These are phyloP conservation scores for Aspergillus conjunctus DNA, from an alignment of 495 filamentous ascomycete species.

Conservation along the genomic window DNA sequence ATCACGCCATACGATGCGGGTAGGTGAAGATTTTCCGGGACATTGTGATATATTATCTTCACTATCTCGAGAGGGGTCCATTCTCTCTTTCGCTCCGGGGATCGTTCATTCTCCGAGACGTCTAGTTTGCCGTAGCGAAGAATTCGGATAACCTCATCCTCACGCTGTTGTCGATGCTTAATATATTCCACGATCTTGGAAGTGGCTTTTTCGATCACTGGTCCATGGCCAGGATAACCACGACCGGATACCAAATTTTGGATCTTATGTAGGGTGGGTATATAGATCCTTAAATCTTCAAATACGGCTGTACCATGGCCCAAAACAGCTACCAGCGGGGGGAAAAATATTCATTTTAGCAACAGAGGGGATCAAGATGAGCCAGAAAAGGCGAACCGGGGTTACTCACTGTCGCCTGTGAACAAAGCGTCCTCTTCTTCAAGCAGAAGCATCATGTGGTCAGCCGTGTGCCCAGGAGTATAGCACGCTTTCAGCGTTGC, in stretches of 20 bases:
- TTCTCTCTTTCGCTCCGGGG: conserved; percentile 31
- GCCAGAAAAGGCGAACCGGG: background rate
- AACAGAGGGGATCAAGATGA: background rate
- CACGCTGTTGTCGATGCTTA: conserved; percentile 72
- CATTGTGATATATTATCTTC: conserved; percentile 77
- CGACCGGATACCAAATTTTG: conserved; percentile 59
- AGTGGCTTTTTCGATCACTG: conserved; percentile 66
- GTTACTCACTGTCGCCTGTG: conserved; percentile 74
- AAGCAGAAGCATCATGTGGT: conserved; percentile 77
- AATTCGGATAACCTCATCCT: conserved; percentile 76
- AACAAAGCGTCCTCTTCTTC: conserved; percentile 83
- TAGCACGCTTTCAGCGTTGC: conserved; percentile 73
- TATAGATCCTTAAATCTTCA: conserved; percentile 74
- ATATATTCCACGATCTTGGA: conserved; percentile 79
- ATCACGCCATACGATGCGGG: conserved; percentile 70
- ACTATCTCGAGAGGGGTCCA: conserved; percentile 83
- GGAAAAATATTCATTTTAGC: background rate
- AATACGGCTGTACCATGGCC: conserved; percentile 94
- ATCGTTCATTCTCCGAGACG: conserved; percentile 35
- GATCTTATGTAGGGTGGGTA: conserved; percentile 75
- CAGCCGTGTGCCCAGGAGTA: conserved; percentile 83
- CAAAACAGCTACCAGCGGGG: conserved; percentile 62
- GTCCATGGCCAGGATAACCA: conserved; percentile 90
- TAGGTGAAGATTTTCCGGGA: conserved; percentile 71
- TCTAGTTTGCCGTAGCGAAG: conserved; percentile 50